Conservation (phyloP, 2,329 filamentous ascomycete genomes). For the Cladosporium sp. region DNA sequence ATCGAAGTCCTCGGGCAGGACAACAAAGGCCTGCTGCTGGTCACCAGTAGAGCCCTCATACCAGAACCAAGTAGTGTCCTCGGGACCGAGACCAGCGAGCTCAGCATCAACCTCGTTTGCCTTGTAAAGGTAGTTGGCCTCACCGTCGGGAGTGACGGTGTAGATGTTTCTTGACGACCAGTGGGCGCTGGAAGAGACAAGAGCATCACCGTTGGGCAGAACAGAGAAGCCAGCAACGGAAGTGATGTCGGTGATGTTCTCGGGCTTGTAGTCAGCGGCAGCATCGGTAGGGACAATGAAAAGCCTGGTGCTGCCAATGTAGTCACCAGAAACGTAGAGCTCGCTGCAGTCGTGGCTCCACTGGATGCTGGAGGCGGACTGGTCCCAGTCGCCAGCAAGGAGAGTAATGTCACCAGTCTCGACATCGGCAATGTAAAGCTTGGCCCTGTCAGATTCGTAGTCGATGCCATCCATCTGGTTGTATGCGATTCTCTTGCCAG, state of each 20-base stretch:
- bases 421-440: slow-evolving; percentile 31
- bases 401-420: slow-evolving; percentile 27
- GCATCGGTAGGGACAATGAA: slow-evolving; percentile 31
- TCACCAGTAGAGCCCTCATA: slow-evolving; percentile 33
- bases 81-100: slow-evolving; percentile 29
- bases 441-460: slow-evolving; percentile 31
- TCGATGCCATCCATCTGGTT: slow-evolving; percentile 30
- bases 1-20: slow-evolving; percentile 33
- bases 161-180: slow-evolving; percentile 31
- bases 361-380: slow-evolving; percentile 24
- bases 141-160: slow-evolving; percentile 24
- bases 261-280: slow-evolving; percentile 27
- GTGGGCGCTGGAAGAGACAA: slow-evolving; percentile 27
- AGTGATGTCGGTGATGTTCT: slow-evolving; percentile 30
- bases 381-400: slow-evolving; percentile 30
- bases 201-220: slow-evolving; percentile 27
- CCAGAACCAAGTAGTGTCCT: slow-evolving; percentile 28
- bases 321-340: slow-evolving; percentile 30
- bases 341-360: slow-evolving; percentile 27
- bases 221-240: slow-evolving; percentile 30
- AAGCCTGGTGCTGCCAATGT: slow-evolving; percentile 28
- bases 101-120: slow-evolving; percentile 30
- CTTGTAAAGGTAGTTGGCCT: slow-evolving; percentile 30
- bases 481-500: slow-evolving; percentile 29
- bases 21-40: slow-evolving; percentile 29